Base-by-base conservation (phyloP, 495 filamentous ascomycete genomes). In the Margaritispora aquatica region DNA sequence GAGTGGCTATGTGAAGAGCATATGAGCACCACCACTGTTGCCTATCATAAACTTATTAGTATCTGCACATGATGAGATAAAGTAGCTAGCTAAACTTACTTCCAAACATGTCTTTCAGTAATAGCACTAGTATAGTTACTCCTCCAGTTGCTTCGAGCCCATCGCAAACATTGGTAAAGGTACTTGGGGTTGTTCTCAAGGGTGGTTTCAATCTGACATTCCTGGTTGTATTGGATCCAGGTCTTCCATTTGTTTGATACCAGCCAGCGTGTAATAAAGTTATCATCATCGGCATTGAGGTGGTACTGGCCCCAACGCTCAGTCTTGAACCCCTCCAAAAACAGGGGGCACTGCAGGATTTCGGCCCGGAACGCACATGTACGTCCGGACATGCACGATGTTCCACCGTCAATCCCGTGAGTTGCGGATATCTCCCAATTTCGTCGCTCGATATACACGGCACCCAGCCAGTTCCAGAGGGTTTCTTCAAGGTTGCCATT, bases 401-500 rank as follows among this genome's bases (percentile, higher is more conserved):
- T 82, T 20, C 90, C 90, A 48, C 90, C 90, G 69, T 96, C 90
- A 48, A 94, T 79, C 69, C 88, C 84, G 60, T 90, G 89, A 29
- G 89, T 92, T 10, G 90, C 88, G 47, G 88, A 89, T 69, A 90
- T 92, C 70, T 96, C 90, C 68, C 93, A 96, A 68, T 93, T 94
- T 48, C 90, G 79, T 38, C 90, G 78, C 66, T 92, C 87, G 50
- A 96, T 84, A 68, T 96, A 96, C 29, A 86, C 76, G 24, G 88
- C 88, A 1, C 89, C 90, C 17, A 96, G 78, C 72, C 86, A 96
- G 63, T 86, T 85, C 82, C 81, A 94, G 54, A 86, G 69, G 19
- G 78, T 78, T 55, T 82, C 79, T 27, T 70, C 74, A 48, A 84
- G 68, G 38, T 79, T 82, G 11, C 80, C 84, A 11, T 71, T 67